A percentile compares a stretch with the other conserved stretches of the same genome.
phyloP scores from a whole-genome alignment of 179 eudicot species.

The Silene vulgaris region DNA sequence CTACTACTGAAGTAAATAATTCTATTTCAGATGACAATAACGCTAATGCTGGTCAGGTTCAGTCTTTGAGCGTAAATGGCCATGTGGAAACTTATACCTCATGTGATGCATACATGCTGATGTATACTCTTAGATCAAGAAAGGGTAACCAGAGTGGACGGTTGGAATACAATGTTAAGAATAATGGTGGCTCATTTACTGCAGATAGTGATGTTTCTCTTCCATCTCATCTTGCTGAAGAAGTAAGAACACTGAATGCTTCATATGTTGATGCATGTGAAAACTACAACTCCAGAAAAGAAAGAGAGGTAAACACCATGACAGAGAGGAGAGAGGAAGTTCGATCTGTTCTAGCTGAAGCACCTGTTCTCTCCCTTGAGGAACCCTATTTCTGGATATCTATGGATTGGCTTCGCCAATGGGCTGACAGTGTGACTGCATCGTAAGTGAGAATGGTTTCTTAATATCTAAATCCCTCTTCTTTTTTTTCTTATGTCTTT shows the following conservation, averaged over 20 bases:
- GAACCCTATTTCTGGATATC: constrained; percentile 80
- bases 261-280: constrained; percentile 51
- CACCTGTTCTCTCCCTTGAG: constrained; percentile 63
- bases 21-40: constrained; percentile 35
- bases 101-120: constrained; percentile 93
- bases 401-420: constrained; percentile 89
- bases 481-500: not conserved
- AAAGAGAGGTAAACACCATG: constrained; percentile 45
- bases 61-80: constrained; percentile 29
- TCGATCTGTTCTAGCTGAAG: constrained; percentile 71
- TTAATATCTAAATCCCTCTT: not conserved
- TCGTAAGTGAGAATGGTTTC: constrained; percentile 43
- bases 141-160: constrained; percentile 36
- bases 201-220: constrained; percentile 34
- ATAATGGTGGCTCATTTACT: constrained; percentile 26
- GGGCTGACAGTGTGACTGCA: constrained; percentile 68
- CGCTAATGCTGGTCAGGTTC: constrained; percentile 26
- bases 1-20: constrained; percentile 32
- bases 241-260: constrained; percentile 51
- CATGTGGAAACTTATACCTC: constrained; percentile 63
- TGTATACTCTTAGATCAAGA: constrained; percentile 60
- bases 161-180: constrained; percentile 25
- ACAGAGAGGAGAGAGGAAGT: constrained; percentile 83
- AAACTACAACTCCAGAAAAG: constrained; percentile 62
- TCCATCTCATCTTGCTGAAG: constrained; percentile 73